Base-by-base conservation (phyloP, 352 stramenopile species). In the Globisporangium spinosum region DNA sequence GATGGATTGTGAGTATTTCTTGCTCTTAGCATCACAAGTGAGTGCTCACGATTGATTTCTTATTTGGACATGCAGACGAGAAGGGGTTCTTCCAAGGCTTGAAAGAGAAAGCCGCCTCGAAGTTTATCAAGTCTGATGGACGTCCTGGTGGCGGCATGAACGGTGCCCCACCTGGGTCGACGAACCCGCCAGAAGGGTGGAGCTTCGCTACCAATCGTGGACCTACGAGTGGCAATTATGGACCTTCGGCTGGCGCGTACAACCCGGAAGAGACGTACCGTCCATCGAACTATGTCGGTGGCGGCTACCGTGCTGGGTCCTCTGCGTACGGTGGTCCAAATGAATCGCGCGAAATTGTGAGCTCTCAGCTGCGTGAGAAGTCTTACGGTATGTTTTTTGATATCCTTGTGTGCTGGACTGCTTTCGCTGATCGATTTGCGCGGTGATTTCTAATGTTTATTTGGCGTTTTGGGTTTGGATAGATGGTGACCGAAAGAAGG, bases 31-130 rank as follows among this genome's bases (percentile, higher is more conserved):
- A 8, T 32, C 29, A 32, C 29, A 32, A 32, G 29, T 32, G 29
- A 32, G 29, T 32, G 3, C 2, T 45, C 57, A 29, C 25, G 9
- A 51, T 40, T 49, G 9, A 51, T 40, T 49, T 68, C 57, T 64
- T 12, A 55, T 23, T 43, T 56, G 25, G 32, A 22, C 34, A 35
- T 27, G 43, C 47, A 86, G 85, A 96, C 69, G 85, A 93, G 35
- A 96, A 96, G 74, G 89, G 87, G 6, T 94, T 96, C 62, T 91
- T 96, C 68, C 89, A 90, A 64, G 85, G 87, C 13, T 63, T 96
- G 34, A 94, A 94, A 68, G 89, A 96, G 53, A 95, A 91, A 67
- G 82, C 88, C 13, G 80, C 84, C 23, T 93, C 85, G 45, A 91
- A 87, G 66, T 95, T 93, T 71, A 74, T 72, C 20, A 90, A 87